Evolutionary conservation across 78 protist genomes (phyloP), one percentile per base, ranked within the genome.

Genomic region (Pigoraptor vietnamica): DNA sequence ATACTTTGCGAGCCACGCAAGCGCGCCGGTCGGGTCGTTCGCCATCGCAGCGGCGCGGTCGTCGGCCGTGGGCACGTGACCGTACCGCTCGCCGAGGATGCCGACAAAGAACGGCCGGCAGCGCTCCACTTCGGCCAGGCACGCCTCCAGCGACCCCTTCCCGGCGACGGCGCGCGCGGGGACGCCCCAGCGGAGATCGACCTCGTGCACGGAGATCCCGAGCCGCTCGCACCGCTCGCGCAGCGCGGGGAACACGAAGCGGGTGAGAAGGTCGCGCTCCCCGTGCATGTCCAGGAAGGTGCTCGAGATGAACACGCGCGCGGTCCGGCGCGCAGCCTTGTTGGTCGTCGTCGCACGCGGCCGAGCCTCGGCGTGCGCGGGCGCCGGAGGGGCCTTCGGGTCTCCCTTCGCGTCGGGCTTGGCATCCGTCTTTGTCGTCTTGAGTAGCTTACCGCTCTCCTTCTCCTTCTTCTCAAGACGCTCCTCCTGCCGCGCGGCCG

Each of bases 161-260:
- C 67, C 79, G 2, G 9, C 37, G 25, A 89, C 39, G 35, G 91
- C 98, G 23, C 90, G 93, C 36, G 91, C 94, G 21, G 97, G 93
- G 9, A 96, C 93, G 88, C 98, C 98, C 98, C 98, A 96, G 90
- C 98, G 96, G 29, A 96, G 90, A 82, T 96, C 98, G n/a, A 94
- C 86, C 48, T 94, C 97, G 23, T 1, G 19, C 56, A 93, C 39
- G 48, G 24, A 0, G 48, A 89, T 2, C 29, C 36, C 25, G 37
- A 55, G 0, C 19, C 34, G 67, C 48, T 1, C 82, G 38, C 29
- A 0, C 2, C 81, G 90, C 37, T 81, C 92, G 21, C 96, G 39
- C 67, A 96, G 83, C 38, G 55, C 95, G 37, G 98, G 98, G 90
- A 96, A 96, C 0, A 96, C 94, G 0, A 81, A 25, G 39, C 89